Evolutionary conservation across 306 rosid genomes (phyloP).

Genomic region (Aeschynomene evenia): DNA sequence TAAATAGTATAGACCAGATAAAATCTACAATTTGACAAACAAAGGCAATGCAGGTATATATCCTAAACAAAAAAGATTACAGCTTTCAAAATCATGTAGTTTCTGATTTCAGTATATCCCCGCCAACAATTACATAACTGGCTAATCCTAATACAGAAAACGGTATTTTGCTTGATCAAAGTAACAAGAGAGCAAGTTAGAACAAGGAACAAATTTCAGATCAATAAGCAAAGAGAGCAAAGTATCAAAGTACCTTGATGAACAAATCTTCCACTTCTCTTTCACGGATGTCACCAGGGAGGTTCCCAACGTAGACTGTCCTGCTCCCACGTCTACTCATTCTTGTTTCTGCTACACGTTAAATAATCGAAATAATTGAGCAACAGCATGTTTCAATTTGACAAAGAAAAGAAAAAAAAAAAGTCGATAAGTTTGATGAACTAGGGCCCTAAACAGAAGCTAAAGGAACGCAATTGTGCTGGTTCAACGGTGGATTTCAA

Average conservation of each 20-base stretch:
- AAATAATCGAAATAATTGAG: background rate
- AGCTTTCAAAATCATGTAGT: background rate
- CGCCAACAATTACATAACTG: background rate
- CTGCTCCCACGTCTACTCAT: slow-evolving; percentile 94
- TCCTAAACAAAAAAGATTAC: background rate
- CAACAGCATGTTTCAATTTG: background rate
- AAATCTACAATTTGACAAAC: slow-evolving; percentile 2
- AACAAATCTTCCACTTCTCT: slow-evolving; percentile 97
- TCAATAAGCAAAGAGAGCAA: background rate
- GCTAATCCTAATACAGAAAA: background rate
- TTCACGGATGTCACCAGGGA: slow-evolving; percentile 98
- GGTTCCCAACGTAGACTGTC: slow-evolving; percentile 93
- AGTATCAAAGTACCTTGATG: slow-evolving; percentile 56
- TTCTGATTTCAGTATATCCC: background rate
- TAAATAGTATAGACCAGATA: background rate
- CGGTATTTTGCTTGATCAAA: background rate
- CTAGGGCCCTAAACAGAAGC: background rate
- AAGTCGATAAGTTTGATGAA: background rate
- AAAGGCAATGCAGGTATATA: background rate
- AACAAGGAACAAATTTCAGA: background rate
- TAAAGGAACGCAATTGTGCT: background rate
- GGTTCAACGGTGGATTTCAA: slow-evolving; percentile 1
- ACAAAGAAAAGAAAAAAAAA: background rate
- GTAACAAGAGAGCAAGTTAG: background rate
- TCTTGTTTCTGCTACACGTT: slow-evolving; percentile 34